Base-by-base conservation (phyloP, 2,329 filamentous ascomycete species). In the Fusarium xyrophilum region DNA sequence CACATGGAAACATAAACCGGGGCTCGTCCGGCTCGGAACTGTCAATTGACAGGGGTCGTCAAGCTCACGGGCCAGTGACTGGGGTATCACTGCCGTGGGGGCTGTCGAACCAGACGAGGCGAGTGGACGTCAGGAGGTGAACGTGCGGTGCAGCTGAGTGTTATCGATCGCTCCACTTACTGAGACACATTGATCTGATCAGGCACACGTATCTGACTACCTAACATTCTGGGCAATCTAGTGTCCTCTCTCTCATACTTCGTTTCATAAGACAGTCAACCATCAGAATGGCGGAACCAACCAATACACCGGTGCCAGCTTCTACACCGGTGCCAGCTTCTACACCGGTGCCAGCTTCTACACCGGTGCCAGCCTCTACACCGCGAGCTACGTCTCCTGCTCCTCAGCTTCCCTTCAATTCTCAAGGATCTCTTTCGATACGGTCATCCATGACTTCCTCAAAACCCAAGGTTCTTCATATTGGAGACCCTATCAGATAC, bases 391-490 rank as follows among this genome's bases (percentile, higher is more conserved):
- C 76, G 23, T 83, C 82, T 46, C 82, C 82, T 53, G 78, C 73
- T 32, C 75, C 67, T 43, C 71, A 67, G 19, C 56, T 71, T 25
- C 61, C 67, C 55, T 46, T 60, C 62, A 68, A 70, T 58, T 62
- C 68, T 57, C 64, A 71, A 50, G 60, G 72, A 9, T 61, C 77
- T 60, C 71, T 75, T 27, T 69, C 74, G 53, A 56, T 68, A 61
- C 65, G 72, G 56, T 48, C 75, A 47, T 56, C 74, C 39, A 63
- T 73, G 50, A 57, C 74, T 1, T 42, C 70, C 6, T 67, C 70
- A 19, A 83, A 77, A 63, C 82, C 79, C 44, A 85, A 89, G 67
- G 89, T 96, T 63, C 86, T 96, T 70, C 90, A 89, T 80, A 89
- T 93, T 78, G 93, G 92, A 67, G 92, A 94, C 74, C 80, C 82